Base-by-base conservation (phyloP, 305 asterid genomes). In the Ilex paraguariensis region DNA sequence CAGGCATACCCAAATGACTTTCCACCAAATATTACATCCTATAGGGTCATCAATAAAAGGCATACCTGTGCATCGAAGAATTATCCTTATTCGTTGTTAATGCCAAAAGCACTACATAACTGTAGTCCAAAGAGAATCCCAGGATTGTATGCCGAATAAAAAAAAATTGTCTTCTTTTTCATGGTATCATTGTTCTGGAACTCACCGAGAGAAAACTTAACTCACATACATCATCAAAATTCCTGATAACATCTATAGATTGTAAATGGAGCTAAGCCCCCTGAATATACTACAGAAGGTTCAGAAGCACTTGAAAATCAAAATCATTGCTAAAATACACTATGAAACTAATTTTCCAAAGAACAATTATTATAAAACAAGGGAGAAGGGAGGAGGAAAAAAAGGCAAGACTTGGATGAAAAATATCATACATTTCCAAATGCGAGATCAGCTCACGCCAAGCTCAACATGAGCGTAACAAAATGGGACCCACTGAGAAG, bases 401-500 rank as follows among this genome's bases (percentile, higher is more conserved):
- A 67, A 62, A 56, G 33, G 51, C 62, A 56, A 71, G 66, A 44
- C 66, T 62, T 66, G 10, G 54, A n/a, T 6, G 42, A 65, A 65
- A 61, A 48, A 66, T 71, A 84, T 79, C 84, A 65, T 77, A 82
- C 83, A 82, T 72, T 69, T 60, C 70, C 10, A 61, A 62, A 65
- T 36, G 30, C 31, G 6, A 48, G 67, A 65, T 54, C 57, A 54
- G 63, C 31, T 93, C 69, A 70, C 12, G 44, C 52, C 13, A 30
- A 57, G 66, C 64, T 93, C 95, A 94, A 68, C 93, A 82, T 12
- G 91, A 84, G 39, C 85, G 86, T 16, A 94, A 88, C 75, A 94
- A 76, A 70, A 94, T 83, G 0, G 98, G 98, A 13, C 96, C 97
- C 48, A 94, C 97, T 1, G 95, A 81, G 7, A 95, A 81, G 69